Evolutionary conservation across 768 basidiomycete genomes (phyloP), one percentile per base, ranked within the genome.

Genomic region (Leccinum rimulosum): DNA sequence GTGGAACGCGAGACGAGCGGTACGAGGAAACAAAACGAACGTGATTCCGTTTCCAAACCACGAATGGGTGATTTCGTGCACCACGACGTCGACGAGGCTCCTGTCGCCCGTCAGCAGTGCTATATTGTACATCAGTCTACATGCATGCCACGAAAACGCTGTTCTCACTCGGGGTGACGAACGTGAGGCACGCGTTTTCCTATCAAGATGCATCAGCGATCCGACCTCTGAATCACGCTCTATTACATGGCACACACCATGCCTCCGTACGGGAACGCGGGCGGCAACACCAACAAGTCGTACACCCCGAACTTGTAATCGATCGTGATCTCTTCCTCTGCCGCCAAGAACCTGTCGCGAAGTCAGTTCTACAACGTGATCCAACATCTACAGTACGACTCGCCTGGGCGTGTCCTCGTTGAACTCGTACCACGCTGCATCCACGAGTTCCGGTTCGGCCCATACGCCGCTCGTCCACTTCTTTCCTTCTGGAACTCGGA

Each of bases 1-100:
- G 11, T 31, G 45, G 50, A 33, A 33, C 7, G 2, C 28, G 28
- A 50, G 19, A 43, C 35, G 33, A 61, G 8, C 19, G 11, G 38
- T 36, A 14, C 54, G 49, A 28, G 30, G 36, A n/a, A 11, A 25
- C 33, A 27, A 19, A 8, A 68, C 78, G 61, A 63, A 82, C 88
- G 89, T 91, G 60, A 92, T 83, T n/a, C 89, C 89, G 68, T 95
- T 94, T 11, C 92, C 93, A 62, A 93, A 95, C 86, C 88, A 96
- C 4, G 88, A 90, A 69, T 97, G 90, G 0, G 87, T 85, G 45
- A 88, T 74, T 71, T 93, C 93, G 75, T 95, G 90, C 0, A 93
- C 89, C 15, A 93, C 86, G n/a, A 96, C 91, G 67, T 95, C 93
- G 14, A 94, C 93, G 27, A 94, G 79, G 10, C 85, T 82, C 33